Evolutionary conservation across 768 basidiomycete genomes (phyloP).

Genomic region (Ramaria sp.): DNA sequence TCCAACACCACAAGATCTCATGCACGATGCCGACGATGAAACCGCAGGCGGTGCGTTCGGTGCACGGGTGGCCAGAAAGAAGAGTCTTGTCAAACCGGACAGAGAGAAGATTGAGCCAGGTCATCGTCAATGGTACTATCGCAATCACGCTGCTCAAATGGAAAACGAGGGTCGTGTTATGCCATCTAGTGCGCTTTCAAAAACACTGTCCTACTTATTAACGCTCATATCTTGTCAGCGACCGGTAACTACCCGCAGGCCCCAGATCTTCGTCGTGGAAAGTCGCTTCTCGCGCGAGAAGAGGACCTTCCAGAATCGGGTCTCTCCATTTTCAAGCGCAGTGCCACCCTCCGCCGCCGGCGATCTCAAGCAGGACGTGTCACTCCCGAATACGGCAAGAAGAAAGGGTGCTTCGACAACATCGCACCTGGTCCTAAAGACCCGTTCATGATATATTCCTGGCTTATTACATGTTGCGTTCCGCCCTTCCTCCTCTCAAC

Average conservation of each 20-base stretch:
- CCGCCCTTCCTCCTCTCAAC: slow-evolving; percentile 65
- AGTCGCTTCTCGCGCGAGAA: slow-evolving; percentile 82
- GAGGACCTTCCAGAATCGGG: slow-evolving; percentile 89
- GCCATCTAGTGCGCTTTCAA: slow-evolving; percentile 63
- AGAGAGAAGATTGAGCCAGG: slow-evolving; percentile 93
- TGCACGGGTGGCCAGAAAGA: slow-evolving; percentile 63
- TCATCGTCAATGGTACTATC: slow-evolving; percentile 92
- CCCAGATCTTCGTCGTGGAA: slow-evolving; percentile 62
- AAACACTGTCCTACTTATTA: slow-evolving; percentile 13
- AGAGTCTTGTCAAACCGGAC: slow-evolving; percentile 86
- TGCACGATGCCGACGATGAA: slow-evolving; percentile 29
- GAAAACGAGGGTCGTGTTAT: slow-evolving; percentile 59
- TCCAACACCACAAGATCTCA: slow-evolving; percentile 22
- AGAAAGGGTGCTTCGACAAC: slow-evolving; percentile 52
- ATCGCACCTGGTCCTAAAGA: slow-evolving; percentile 83
- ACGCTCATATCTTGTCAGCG: slow-evolving; percentile 26
- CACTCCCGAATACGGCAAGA: slow-evolving; percentile 27
- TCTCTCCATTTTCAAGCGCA: slow-evolving; percentile 82
- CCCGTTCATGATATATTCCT: slow-evolving; percentile 93
- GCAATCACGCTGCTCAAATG: slow-evolving; percentile 71
- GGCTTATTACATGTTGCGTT: slow-evolving; percentile 72
- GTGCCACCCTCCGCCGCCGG: slow-evolving; percentile 68
- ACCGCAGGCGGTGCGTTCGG: slow-evolving; percentile 30
- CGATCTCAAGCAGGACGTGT: slow-evolving; percentile 36
- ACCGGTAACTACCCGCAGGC: slow-evolving; percentile 71